Conservation (phyloP, 2,329 filamentous ascomycete species). For the Xylaria sp. region DNA sequence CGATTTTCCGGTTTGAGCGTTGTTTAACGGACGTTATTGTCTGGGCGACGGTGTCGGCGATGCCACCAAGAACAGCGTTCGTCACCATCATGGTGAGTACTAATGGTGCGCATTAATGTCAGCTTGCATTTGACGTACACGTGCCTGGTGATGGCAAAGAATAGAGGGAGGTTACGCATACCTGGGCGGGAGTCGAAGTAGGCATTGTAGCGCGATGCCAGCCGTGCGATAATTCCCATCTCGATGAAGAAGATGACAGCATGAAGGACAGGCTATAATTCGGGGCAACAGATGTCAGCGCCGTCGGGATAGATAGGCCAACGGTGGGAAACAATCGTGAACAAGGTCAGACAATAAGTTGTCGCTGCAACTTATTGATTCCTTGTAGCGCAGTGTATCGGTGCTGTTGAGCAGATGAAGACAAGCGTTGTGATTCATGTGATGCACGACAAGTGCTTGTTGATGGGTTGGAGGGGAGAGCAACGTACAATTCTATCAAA, state of each 20-base stretch:
- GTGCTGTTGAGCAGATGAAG: not conserved
- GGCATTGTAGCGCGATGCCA: constrained; percentile 88
- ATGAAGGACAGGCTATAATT: constrained; percentile 83
- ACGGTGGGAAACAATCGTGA: not conserved
- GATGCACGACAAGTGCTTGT: not conserved
- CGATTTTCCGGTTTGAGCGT: constrained; percentile 71
- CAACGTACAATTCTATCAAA: constrained; percentile 76
- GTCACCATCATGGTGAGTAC: constrained; percentile 99
- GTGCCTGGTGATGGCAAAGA: not conserved
- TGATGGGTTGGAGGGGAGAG: constrained; percentile 13
- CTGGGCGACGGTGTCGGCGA: constrained; percentile 96
- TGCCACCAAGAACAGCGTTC: constrained; percentile 93
- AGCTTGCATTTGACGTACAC: not conserved
- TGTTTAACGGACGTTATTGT: constrained; percentile 85
- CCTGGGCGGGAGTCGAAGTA: constrained; percentile 92
- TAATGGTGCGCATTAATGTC: constrained; percentile 49
- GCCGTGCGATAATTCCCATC: constrained; percentile 83
- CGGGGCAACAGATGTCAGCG: constrained; percentile 20
- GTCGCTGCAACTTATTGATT: not conserved
- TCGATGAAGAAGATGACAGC: constrained; percentile 86
- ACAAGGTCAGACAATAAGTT: constrained; percentile 22
- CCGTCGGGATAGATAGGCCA: not conserved
- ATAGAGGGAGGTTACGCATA: constrained; percentile 54
- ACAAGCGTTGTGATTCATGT: not conserved
- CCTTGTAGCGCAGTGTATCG: not conserved